phyloP scores from a whole-genome alignment of 495 filamentous ascomycete genomes.

The Rusavskia elegans region DNA sequence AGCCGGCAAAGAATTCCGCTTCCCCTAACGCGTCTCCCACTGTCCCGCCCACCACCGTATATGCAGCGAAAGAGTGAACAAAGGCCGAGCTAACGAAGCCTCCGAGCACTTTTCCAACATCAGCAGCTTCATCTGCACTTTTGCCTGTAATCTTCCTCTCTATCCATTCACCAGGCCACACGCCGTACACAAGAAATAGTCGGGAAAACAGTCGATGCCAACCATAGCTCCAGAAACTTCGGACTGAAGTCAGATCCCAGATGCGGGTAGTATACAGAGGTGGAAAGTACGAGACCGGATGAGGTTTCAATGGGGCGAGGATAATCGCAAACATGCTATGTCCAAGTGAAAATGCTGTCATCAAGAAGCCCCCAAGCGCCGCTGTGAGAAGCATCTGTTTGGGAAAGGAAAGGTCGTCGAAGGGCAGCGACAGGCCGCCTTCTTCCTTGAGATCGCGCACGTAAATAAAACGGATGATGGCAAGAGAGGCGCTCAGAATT shows the following conservation, averaged over 20 bases:
- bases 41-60: constrained; percentile 9
- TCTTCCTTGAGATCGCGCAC: background rate
- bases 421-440: background rate
- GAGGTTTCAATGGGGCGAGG: constrained; percentile 8
- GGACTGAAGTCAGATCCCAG: constrained; percentile 9
- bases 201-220: constrained; percentile 15
- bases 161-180: constrained; percentile 15
- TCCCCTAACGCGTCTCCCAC: constrained; percentile 11
- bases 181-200: constrained; percentile 13
- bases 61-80: constrained; percentile 12
- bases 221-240: constrained; percentile 15
- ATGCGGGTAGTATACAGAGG: constrained; percentile 11
- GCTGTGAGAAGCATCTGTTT: constrained; percentile 11
- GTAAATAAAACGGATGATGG: constrained; percentile 8
- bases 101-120: constrained; percentile 13
- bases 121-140: constrained; percentile 1
- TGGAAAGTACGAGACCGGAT: constrained; percentile 14
- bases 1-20: constrained; percentile 12
- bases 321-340: constrained; percentile 11
- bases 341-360: constrained; percentile 10
- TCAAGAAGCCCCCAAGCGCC: constrained; percentile 9
- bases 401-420: constrained; percentile 7
- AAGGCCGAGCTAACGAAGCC: constrained; percentile 12
- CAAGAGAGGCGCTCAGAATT: constrained; percentile 7
- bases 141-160: constrained; percentile 11